Percentiles rank a stretch among this genome's conserved stretches.
Conservation (phyloP, 176 grass and related monocot species). For the Bromus sterilis region DNA sequence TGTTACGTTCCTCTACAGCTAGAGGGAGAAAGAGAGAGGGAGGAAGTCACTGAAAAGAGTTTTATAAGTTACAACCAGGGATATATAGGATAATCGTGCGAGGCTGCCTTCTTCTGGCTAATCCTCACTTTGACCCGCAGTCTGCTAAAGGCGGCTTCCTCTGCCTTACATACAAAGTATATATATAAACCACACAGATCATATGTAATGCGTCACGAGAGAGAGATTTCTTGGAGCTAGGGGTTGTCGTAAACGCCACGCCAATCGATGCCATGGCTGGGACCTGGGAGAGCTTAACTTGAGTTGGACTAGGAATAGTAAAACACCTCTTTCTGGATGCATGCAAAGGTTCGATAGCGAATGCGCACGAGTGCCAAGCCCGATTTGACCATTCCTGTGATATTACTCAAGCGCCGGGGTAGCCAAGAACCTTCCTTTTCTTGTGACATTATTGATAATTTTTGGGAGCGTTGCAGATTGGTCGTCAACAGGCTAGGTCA, state of each 20-base stretch:
- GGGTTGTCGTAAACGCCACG: conserved; percentile 54
- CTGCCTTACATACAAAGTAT: not conserved
- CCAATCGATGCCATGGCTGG: conserved; percentile 11
- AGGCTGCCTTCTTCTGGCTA: not conserved
- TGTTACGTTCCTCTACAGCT: not conserved
- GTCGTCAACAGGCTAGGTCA: not conserved
- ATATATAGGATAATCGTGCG: conserved; percentile 20
- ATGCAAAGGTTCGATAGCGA: not conserved
- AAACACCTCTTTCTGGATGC: not conserved
- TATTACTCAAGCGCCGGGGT: not conserved
- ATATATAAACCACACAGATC: too few relatives aligned
- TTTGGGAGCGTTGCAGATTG: not conserved
- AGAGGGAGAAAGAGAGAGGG: not conserved
- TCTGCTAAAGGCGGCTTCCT: conserved; percentile 23
- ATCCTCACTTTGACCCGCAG: conserved; percentile 35
- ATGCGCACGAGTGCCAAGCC: not conserved
- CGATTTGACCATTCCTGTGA: not conserved
- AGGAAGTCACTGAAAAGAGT: conserved; percentile 34
- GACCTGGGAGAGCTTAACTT: too few relatives aligned
- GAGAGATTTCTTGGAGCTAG: not conserved
- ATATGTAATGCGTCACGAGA: not conserved
- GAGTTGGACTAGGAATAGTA: not conserved
- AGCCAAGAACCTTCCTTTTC: not conserved
- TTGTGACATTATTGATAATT: not conserved
- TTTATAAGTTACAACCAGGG: conserved; percentile 32